Evolutionary conservation across 169 alveolate species (phyloP).

Genomic region (Theileria luwenshuni): DNA sequence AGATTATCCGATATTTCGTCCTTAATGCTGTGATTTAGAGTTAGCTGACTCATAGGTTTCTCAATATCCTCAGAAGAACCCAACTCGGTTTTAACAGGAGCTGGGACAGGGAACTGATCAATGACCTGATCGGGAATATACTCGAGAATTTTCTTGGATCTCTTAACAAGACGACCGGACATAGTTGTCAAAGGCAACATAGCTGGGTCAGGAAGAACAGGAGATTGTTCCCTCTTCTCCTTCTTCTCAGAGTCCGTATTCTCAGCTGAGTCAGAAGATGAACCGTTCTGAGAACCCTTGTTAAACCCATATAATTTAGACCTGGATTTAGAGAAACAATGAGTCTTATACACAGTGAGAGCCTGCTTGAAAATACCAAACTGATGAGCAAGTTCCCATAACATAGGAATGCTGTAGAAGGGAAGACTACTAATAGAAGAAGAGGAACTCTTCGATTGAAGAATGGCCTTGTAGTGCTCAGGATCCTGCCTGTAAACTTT

Average conservation of each 20-base stretch:
- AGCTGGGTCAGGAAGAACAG: no score
- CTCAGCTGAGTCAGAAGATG: not conserved
- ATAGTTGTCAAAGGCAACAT: slow-evolving; percentile 7
- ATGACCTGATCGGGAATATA: not conserved
- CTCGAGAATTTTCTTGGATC: slow-evolving; percentile 21
- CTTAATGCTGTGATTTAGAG: no score
- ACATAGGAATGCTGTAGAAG: slow-evolving; percentile 76
- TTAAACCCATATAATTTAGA: not conserved
- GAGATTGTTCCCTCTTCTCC: not conserved
- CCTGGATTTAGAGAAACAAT: slow-evolving; percentile 27
- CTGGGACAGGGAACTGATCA: not conserved
- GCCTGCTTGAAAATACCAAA: slow-evolving; percentile 80
- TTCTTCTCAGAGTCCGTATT: not conserved
- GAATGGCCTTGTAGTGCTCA: slow-evolving; percentile 67
- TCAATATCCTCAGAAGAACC: no score
- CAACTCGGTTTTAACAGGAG: no score
- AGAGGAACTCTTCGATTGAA: slow-evolving; percentile 75
- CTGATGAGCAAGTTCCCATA: slow-evolving; percentile 80
- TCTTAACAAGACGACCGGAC: slow-evolving; percentile 16
- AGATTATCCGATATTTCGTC: no score
- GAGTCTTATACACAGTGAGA: slow-evolving; percentile 60
- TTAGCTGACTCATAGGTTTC: no score
- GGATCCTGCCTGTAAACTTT: slow-evolving; percentile 76
- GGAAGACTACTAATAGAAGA: slow-evolving; percentile 77
- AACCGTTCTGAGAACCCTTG: not conserved